These are phyloP conservation scores for Platanus orientalis DNA, from an alignment of 164 flowering plant species.

Conservation along the genomic window DNA sequence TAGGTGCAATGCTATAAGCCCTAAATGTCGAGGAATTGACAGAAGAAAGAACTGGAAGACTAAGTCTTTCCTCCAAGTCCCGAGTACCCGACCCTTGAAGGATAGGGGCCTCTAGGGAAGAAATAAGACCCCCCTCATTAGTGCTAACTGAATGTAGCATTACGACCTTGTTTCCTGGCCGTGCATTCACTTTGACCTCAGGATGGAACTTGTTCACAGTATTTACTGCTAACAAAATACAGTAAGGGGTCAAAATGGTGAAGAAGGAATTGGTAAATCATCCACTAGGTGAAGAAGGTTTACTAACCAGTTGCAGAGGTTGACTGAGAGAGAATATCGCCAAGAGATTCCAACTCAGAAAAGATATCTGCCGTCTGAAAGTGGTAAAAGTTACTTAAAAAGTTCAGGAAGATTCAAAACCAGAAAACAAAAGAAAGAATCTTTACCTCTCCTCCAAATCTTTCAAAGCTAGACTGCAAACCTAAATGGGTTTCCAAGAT, in stretches of 20 bases:
- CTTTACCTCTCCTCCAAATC: slow-evolving; percentile 23
- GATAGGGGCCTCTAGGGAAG: slow-evolving; percentile 9
- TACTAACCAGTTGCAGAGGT: slow-evolving; percentile 25
- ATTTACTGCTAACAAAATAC: slow-evolving; percentile 8
- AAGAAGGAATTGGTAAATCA: not conserved
- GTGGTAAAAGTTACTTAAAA: not conserved
- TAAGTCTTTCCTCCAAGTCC: slow-evolving; percentile 9
- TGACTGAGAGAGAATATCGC: slow-evolving; percentile 25
- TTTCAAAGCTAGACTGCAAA: slow-evolving; percentile 14
- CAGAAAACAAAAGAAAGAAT: not conserved
- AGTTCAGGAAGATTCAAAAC: not conserved
- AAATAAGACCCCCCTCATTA: slow-evolving; percentile 7
- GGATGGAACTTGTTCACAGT: slow-evolving; percentile 15
- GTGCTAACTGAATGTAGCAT: slow-evolving; percentile 5
- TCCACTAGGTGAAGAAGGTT: not conserved
- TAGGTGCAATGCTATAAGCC: slow-evolving; percentile 4
- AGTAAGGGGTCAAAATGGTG: not conserved
- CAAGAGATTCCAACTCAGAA: slow-evolving; percentile 30
- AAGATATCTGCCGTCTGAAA: slow-evolving; percentile 34
- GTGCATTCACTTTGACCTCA: not conserved
- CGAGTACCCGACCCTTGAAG: not conserved
- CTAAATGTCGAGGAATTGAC: not conserved
- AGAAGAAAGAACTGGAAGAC: slow-evolving; percentile 7
- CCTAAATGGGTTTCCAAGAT: slow-evolving; percentile 9
- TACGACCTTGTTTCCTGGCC: slow-evolving; percentile 14